Conservation (phyloP, 768 basidiomycete genomes). For the Leccinum longicurvipes region DNA sequence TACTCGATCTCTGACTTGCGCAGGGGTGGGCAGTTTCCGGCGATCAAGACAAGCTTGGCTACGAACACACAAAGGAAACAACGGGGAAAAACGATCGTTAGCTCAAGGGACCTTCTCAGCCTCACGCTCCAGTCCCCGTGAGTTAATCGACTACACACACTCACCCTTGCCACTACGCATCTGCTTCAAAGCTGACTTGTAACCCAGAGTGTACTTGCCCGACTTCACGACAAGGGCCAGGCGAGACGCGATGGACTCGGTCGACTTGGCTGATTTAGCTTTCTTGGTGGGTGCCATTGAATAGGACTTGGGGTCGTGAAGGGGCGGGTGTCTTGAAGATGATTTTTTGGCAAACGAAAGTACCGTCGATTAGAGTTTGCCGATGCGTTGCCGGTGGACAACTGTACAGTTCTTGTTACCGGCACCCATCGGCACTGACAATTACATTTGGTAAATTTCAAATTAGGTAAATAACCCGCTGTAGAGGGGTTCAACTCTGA, state of each 20-base stretch:
- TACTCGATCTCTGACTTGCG: slow-evolving; percentile 99
- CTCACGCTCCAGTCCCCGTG: slow-evolving; percentile 93
- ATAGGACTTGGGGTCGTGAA: slow-evolving; percentile 17
- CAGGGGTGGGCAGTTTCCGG: slow-evolving; percentile 98
- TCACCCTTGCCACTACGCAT: slow-evolving; percentile 98
- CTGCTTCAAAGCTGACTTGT: slow-evolving; percentile 98
- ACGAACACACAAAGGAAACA: slow-evolving; percentile 16
- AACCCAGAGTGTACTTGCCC: slow-evolving; percentile 94
- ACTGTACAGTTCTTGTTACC: slow-evolving; percentile 29
- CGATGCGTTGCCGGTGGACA: slow-evolving; percentile 11
- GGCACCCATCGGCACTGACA: background rate
- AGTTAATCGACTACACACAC: slow-evolving; percentile 44
- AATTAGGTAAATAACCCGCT: slow-evolving; percentile 6
- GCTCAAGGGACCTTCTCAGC: slow-evolving; percentile 99
- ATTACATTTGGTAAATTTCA: slow-evolving; percentile 25
- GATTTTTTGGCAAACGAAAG: slow-evolving; percentile 4
- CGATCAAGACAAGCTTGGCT: slow-evolving; percentile 99
- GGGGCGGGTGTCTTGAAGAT: slow-evolving; percentile 14
- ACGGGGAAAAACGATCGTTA: slow-evolving; percentile 41
- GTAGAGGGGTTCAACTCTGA: background rate
- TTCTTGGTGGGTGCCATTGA: slow-evolving; percentile 96
- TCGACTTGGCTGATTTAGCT: slow-evolving; percentile 89
- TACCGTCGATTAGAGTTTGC: slow-evolving; percentile 16
- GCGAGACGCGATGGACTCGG: slow-evolving; percentile 89
- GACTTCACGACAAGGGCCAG: slow-evolving; percentile 98